Evolutionary conservation across 2,329 filamentous ascomycete genomes (phyloP).

Genomic region (Fusarium sp.): DNA sequence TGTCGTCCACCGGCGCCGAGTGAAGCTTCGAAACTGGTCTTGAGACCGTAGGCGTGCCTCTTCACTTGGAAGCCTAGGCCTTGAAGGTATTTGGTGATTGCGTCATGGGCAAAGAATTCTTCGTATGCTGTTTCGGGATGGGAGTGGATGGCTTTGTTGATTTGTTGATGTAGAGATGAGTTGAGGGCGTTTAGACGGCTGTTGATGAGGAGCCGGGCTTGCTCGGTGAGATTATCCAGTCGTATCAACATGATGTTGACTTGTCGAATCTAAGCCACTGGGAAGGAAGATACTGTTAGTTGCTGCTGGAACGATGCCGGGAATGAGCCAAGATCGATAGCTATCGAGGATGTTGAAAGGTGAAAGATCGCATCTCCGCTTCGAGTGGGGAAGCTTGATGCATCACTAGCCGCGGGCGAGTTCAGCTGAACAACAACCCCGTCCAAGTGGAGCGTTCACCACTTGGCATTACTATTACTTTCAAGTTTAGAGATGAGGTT

Average conservation of each 20-base stretch:
- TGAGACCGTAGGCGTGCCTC: constrained; percentile 15
- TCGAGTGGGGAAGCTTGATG: not conserved
- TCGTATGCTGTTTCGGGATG: constrained; percentile 25
- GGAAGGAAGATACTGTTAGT: not conserved
- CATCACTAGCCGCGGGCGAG: not conserved
- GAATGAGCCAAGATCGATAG: no score
- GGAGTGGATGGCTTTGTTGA: not conserved
- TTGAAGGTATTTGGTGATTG: constrained; percentile 14
- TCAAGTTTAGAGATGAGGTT: not conserved
- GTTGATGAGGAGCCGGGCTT: not conserved
- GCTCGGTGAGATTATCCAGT: not conserved
- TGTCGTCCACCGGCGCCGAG: constrained; percentile 50
- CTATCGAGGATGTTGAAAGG: not conserved
- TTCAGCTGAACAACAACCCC: not conserved
- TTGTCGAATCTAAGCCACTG: not conserved
- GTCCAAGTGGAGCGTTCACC: not conserved
- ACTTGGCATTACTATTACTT: not conserved
- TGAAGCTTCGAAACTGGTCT: constrained; percentile 25
- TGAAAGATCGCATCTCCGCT: not conserved
- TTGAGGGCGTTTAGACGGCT: not conserved
- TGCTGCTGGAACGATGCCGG: not conserved
- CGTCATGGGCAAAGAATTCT: constrained; percentile 22
- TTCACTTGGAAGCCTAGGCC: constrained; percentile 18
- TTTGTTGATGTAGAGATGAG: not conserved
- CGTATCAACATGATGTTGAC: not conserved